These are phyloP conservation scores for Aspergillus sp. DNA, from an alignment of 2,329 filamentous ascomycete species.

Conservation along the genomic window DNA sequence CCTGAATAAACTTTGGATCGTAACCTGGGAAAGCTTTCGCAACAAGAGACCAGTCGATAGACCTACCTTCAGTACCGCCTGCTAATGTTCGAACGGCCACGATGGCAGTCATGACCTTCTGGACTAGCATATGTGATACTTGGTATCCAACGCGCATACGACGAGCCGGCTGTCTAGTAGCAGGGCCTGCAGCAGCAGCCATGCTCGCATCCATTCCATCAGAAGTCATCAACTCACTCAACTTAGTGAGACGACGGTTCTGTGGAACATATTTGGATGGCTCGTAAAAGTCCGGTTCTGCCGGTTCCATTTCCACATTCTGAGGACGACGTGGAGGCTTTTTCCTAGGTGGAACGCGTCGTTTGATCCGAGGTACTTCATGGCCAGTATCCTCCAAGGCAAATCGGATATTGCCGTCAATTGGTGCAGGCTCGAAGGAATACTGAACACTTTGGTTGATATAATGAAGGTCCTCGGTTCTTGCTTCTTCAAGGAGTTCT, in stretches of 20 bases:
- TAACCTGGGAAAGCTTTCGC: constrained; percentile 36
- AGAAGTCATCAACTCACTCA: constrained; percentile 14
- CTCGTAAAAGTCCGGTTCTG: background rate
- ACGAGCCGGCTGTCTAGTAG: constrained; percentile 14
- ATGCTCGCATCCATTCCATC: constrained; percentile 3
- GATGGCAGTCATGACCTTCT: constrained; percentile 38
- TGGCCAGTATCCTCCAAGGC: constrained; percentile 4
- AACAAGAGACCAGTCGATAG: constrained; percentile 44
- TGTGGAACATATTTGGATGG: constrained; percentile 1
- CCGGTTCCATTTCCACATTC: background rate
- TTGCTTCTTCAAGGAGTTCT: constrained; percentile 18
- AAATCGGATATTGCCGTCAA: constrained; percentile 31
- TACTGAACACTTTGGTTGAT: constrained; percentile 34
- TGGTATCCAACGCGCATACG: constrained; percentile 16
- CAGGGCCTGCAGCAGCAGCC: background rate
- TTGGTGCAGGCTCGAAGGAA: constrained; percentile 24
- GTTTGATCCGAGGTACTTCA: background rate
- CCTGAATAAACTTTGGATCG: constrained; percentile 32
- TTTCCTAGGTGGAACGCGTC: constrained; percentile 6
- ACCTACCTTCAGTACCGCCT: constrained; percentile 38
- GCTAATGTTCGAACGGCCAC: constrained; percentile 41
- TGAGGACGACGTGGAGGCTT: background rate
- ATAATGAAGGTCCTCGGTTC: constrained; percentile 21
- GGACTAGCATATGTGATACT: constrained; percentile 23
- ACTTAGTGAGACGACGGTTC: constrained; percentile 24